Conservation (phyloP, 1,284 basidiomycete species). For the Melampsora abietis-canadensis region DNA sequence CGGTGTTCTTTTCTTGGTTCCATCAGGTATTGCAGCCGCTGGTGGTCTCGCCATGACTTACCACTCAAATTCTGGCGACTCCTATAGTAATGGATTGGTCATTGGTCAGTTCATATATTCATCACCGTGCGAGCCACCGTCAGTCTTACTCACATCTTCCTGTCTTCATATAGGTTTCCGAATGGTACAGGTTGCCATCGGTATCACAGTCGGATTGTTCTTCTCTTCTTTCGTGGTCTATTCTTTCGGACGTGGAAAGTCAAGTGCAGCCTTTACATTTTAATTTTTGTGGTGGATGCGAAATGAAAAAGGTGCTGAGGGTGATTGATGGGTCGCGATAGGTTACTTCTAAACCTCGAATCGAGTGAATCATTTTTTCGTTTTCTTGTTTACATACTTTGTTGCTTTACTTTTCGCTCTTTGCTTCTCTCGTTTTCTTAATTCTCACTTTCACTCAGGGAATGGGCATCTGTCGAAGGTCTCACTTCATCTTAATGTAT, state of each 20-base stretch:
- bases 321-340: too few species aligned
- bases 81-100: constrained; percentile 55
- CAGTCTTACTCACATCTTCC: not conserved
- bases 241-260: constrained; percentile 75
- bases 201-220: constrained; percentile 84
- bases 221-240: constrained; percentile 81
- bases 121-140: not conserved
- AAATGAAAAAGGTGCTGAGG: not conserved
- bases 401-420: too few species aligned
- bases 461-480: too few species aligned
- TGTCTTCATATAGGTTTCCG: constrained; percentile 51
- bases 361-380: too few species aligned
- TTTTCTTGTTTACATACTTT: too few species aligned
- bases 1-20: constrained; percentile 44
- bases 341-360: too few species aligned
- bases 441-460: too few species aligned
- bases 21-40: constrained; percentile 81
- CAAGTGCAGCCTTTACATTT: constrained; percentile 77
- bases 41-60: constrained; percentile 71
- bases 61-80: constrained; percentile 60
- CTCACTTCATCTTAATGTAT: too few species aligned
- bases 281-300: constrained; percentile 51
- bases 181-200: constrained; percentile 82
- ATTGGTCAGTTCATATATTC: constrained; percentile 45
- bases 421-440: too few species aligned